Base-by-base conservation (phyloP, 169 alveolate species). In the Plasmodium vivax region DNA sequence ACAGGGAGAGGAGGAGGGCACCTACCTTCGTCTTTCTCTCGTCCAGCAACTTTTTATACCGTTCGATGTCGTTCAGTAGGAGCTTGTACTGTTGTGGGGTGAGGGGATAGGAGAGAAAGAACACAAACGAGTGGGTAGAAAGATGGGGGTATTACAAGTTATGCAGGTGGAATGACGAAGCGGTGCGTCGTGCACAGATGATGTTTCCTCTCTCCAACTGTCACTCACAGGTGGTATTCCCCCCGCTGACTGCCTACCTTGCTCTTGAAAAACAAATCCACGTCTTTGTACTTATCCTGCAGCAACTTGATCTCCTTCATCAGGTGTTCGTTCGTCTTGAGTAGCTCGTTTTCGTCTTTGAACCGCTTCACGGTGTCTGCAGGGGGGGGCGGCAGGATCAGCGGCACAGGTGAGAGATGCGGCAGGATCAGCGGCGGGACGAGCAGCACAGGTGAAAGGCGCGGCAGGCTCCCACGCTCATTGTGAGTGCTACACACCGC, bases 271-370 rank as follows among this genome's bases (percentile, higher is more conserved):
- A 85, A 85, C 47, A 85, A 85, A 45, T 85, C 93, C 10, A 85
- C 93, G 27, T 75, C 77, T 71, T 74, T 85, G 45, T 85, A 85
- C 47, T 85, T 85, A n/a, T 85, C 87, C 45, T 85, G 93, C n/a
- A 85, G 16, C 36, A 85, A 56, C 80, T 85, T 85, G 34, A 85
- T 77, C 23, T 85, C 93, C 62, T 85, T 75, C 93, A 85, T 85
- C 10, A 85, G 80, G 23, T 75, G 56, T 30, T 85, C 93, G 47
- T 85, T 85, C 41, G 85, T 54, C 77, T 71, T 75, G 38, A 77
- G 6, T 36, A 85, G 34, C 2, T 85, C 93, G 23, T 54, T 85
- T 85, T 75, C 87, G 23, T 85, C 93, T 38, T 85, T 85, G 54
- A 77, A 85, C 51, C 47, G 54, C 68, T 85, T 85, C 62, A 68